phyloP scores from a whole-genome alignment of 176 grass and related monocot genomes.

The Guadua angustifolia region DNA sequence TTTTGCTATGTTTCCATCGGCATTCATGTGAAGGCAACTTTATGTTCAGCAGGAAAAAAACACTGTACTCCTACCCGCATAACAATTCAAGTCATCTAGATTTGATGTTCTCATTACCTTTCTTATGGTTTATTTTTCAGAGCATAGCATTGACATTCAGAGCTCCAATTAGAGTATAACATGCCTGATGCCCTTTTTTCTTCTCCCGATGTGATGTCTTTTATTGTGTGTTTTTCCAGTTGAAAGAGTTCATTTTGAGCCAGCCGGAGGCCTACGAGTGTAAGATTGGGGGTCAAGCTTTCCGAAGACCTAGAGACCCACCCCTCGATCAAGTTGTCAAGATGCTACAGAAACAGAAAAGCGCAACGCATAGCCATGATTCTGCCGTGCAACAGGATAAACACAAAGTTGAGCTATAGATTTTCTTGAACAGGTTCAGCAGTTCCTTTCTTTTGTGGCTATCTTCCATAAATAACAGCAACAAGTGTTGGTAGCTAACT shows the following conservation, averaged over 20 bases:
- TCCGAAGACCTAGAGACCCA: slow-evolving; percentile 80
- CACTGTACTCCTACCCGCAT: neutral
- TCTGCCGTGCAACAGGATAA: neutral
- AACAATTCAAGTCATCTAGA: neutral
- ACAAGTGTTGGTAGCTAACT: neutral
- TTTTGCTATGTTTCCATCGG: neutral
- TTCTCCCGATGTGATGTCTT: neutral
- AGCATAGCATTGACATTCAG: neutral
- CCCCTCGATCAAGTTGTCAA: slow-evolving; percentile 70
- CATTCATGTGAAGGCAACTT: neutral
- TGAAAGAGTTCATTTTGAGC: slow-evolving; percentile 83
- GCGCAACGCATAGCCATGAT: slow-evolving; percentile 14
- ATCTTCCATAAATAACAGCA: neutral
- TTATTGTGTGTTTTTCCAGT: slow-evolving; percentile 32
- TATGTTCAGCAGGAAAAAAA: neutral
- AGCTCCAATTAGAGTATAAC: neutral
- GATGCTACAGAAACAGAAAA: slow-evolving; percentile 52
- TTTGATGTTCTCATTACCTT: neutral
- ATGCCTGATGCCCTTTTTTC: neutral
- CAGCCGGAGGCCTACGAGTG: slow-evolving; percentile 84
- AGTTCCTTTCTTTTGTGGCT: neutral
- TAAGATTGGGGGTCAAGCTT: slow-evolving; percentile 72
- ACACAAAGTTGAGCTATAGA: slow-evolving; percentile 51
- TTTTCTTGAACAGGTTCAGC: neutral
- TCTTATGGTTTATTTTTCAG: neutral